Evolutionary conservation across 306 rosid species (phyloP).

Genomic region (Ceratonia siliqua): DNA sequence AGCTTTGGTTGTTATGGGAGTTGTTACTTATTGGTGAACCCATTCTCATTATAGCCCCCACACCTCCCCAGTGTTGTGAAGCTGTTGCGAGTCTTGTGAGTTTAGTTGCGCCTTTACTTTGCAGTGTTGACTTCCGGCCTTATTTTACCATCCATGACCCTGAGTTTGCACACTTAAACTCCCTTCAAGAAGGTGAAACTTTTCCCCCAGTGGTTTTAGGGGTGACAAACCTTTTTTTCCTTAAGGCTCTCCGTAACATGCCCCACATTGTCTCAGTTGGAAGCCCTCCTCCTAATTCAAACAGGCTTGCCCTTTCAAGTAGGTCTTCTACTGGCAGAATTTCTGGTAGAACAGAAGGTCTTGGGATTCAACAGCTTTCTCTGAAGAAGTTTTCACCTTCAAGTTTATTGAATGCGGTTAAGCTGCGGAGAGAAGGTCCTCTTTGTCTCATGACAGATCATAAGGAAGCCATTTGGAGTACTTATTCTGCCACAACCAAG

Average conservation of each 20-base stretch:
- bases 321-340: constrained; percentile 65
- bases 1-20: constrained; percentile 95
- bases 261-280: constrained; percentile 90
- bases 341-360: constrained; percentile 57
- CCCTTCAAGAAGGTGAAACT: constrained; percentile 66
- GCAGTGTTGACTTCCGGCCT: constrained; percentile 85
- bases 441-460: constrained; percentile 97
- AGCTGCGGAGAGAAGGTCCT: constrained; percentile 88
- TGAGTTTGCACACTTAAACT: constrained; percentile 68
- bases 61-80: constrained; percentile 91
- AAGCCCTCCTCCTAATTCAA: constrained; percentile 76
- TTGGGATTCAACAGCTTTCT: constrained; percentile 78
- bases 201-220: constrained; percentile 89
- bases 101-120: constrained; percentile 82
- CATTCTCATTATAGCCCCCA: constrained; percentile 79
- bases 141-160: constrained; percentile 95
- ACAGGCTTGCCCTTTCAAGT: constrained; percentile 43
- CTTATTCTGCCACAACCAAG: constrained; percentile 77
- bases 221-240: constrained; percentile 93
- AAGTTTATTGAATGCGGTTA: constrained; percentile 76
- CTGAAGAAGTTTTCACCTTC: constrained; percentile 79
- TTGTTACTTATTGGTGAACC: constrained; percentile 81
- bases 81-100: constrained; percentile 93
- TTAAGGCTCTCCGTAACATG: constrained; percentile 72
- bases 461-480: constrained; percentile 94